Base-by-base conservation (phyloP, 306 rosid species). In the Quercus variabilis region DNA sequence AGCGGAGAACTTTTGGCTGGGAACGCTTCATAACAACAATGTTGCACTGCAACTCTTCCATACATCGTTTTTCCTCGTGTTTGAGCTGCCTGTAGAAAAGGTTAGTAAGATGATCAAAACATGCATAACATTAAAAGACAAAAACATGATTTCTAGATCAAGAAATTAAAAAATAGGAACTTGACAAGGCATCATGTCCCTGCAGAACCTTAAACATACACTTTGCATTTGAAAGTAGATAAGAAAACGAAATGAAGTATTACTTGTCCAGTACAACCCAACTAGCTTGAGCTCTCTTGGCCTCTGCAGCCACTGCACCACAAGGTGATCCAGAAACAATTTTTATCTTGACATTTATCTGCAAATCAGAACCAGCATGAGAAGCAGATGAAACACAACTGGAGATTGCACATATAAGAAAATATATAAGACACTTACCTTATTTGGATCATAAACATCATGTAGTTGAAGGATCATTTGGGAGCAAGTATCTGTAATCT, bases 181-280 rank as follows among this genome's bases (percentile, higher is more conserved):
- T 15, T 18, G 5, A 10, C 28, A 67, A 14, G n/a, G 54, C 20
- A 52, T 14, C 54, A 71, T 68, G 65, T 6, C 17, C 55, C 68
- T 17, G 71, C 11, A 38, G 56, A 69, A 71, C 77, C 57, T 52
- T 35, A 74, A 54, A 43, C 71, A 79, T 63, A 77, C 75, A 76
- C 33, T 80, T 52, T 71, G 86, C 69, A 46, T 82, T 73, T 81
- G 5, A 6, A 62, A 26, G 12, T 21, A 60, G 43, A 69, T 77
- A 81, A 49, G 28, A 78, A 41, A 71, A 67, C 5, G 20, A 52
- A 74, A 84, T 15, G 75, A 86, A 63, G 62, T 67, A 85, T 89
- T 95, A 95, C 99, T 95, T 95, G 96, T 95, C 98, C 74, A 95
- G 68, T 26, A 95, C 94, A 71, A 95, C 96, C 99, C 99, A 95